Base-by-base conservation (phyloP, 305 asterid genomes). In the Fraxinus latifolia region DNA sequence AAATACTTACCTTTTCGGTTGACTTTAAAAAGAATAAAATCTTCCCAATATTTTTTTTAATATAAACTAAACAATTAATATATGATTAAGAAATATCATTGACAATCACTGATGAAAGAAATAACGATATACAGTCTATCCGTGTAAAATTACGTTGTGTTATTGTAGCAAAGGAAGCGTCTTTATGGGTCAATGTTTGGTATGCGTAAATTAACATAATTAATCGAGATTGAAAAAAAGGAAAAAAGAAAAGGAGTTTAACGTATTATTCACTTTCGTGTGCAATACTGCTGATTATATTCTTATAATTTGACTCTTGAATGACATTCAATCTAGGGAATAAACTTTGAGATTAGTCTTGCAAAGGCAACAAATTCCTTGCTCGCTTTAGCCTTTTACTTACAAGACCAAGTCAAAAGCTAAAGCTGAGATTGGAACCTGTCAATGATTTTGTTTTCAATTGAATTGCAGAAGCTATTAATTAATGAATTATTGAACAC, bases 331-430 rank as follows among this genome's bases (percentile, higher is more conserved):
- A 17, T n/a, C 3, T 1, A 17, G 25, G 67, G 67, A 55, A 55
- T 55, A 55, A 55, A 55, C 27, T 55, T 55, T 55, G 9, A 53
- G 65, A 17, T 53, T n/a, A 17, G 25, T 53, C 65, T 53, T 53
- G 65, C 65, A 53, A 53, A 53, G 65, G 65, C 2, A 5, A 53
- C 65, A 53, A 53, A 53, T 17, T 17, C 65, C 77, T 7, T 17
- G 12, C 12, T 29, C 78, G 82, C 82, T 82, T 77, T 44, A 44
- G 55, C 55, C 55, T 44, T 44, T 44, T 77, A n/a, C 8, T 53
- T n/a, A 23, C 25, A 2, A 71, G 82, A 65, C 82, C 79, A 53
- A 37, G 50, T 34, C 67, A 33, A 76, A 36, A 12, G 15, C 29
- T 53, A 76, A 81, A 71, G 78, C 34, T 14, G 71, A 29, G 60